phyloP scores from a whole-genome alignment of 495 filamentous ascomycete species.

The Friedmanniomyces simplex region DNA sequence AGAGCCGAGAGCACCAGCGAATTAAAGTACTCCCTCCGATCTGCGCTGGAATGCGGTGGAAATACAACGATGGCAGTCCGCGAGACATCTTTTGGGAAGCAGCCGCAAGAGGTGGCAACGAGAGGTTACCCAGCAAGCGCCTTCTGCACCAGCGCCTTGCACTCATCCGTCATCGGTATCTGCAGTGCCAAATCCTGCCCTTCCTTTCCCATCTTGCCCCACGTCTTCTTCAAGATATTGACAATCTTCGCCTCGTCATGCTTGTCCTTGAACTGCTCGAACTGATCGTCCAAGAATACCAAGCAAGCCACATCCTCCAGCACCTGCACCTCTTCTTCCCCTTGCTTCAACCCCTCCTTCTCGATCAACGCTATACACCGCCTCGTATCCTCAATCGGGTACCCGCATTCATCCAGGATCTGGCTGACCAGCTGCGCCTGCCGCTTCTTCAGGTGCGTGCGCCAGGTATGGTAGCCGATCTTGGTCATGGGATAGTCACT shows the following conservation, averaged over 20 bases:
- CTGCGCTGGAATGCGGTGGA: too few species aligned
- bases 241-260: slow-evolving; percentile 66
- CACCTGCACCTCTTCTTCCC: slow-evolving; percentile 53
- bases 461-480: slow-evolving; percentile 66
- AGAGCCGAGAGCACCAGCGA: too few species aligned
- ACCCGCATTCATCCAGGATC: slow-evolving; percentile 46
- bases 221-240: slow-evolving; percentile 66
- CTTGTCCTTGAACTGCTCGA: slow-evolving; percentile 60
- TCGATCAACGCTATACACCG: slow-evolving; percentile 51
- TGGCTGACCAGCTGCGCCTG: slow-evolving; percentile 52
- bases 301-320: slow-evolving; percentile 79
- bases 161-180: slow-evolving; percentile 52
- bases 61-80: too few species aligned
- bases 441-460: slow-evolving; percentile 55
- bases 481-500: slow-evolving; percentile 56
- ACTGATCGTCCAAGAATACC: slow-evolving; percentile 77
- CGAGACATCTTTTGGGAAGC: too few species aligned
- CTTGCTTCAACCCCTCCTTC: slow-evolving; percentile 53
- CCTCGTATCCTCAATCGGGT: slow-evolving; percentile 37
- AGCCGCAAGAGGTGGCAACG: too few species aligned
- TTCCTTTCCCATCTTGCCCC: slow-evolving; percentile 64
- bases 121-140: slow-evolving; percentile 41
- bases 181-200: slow-evolving; percentile 58
- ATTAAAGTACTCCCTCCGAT: too few species aligned
- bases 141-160: slow-evolving; percentile 49